phyloP scores from a whole-genome alignment of 2,329 filamentous ascomycete species.

The Aspergillus ibericus region DNA sequence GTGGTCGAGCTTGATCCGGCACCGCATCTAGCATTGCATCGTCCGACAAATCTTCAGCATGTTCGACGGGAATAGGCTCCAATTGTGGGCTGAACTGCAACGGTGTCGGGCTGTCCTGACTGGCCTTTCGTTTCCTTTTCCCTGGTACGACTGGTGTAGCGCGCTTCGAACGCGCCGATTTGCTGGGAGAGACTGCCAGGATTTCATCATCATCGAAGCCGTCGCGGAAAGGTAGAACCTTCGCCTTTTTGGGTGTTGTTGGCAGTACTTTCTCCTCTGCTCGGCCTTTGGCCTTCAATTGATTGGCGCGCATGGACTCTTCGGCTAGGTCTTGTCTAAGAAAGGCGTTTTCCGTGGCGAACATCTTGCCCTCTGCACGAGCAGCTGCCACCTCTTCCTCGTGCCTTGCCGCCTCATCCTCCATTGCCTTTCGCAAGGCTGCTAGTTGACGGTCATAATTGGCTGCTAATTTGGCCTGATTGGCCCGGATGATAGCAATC shows the following conservation, averaged over 20 bases:
- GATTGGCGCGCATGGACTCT: slow-evolving; percentile 51
- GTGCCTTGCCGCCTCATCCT: slow-evolving; percentile 54
- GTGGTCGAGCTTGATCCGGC: slow-evolving; percentile 27
- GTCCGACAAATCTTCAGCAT: slow-evolving; percentile 25
- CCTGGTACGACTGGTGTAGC: slow-evolving; percentile 56
- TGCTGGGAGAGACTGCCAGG: slow-evolving; percentile 56
- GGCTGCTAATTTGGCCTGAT: slow-evolving; percentile 54
- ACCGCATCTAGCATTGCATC: slow-evolving; percentile 19
- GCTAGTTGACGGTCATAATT: slow-evolving; percentile 55
- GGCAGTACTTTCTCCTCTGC: slow-evolving; percentile 40
- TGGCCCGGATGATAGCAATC: slow-evolving; percentile 61
- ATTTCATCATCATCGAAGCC: slow-evolving; percentile 66
- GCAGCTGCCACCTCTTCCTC: slow-evolving; percentile 56
- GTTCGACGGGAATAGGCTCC: slow-evolving; percentile 27
- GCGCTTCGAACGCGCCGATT: slow-evolving; percentile 50
- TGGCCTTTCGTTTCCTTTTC: slow-evolving; percentile 57
- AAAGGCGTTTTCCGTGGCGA: slow-evolving; percentile 61
- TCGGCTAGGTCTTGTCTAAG: slow-evolving; percentile 61
- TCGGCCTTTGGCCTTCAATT: slow-evolving; percentile 39
- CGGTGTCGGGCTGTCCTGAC: slow-evolving; percentile 54
- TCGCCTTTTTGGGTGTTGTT: slow-evolving; percentile 53
- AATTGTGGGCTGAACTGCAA: slow-evolving; percentile 42
- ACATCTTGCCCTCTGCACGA: slow-evolving; percentile 55
- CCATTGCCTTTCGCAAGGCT: slow-evolving; percentile 54
- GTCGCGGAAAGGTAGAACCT: slow-evolving; percentile 54